Conservation (phyloP, 2,329 filamentous ascomycete species). For the Cercospora sojina region DNA sequence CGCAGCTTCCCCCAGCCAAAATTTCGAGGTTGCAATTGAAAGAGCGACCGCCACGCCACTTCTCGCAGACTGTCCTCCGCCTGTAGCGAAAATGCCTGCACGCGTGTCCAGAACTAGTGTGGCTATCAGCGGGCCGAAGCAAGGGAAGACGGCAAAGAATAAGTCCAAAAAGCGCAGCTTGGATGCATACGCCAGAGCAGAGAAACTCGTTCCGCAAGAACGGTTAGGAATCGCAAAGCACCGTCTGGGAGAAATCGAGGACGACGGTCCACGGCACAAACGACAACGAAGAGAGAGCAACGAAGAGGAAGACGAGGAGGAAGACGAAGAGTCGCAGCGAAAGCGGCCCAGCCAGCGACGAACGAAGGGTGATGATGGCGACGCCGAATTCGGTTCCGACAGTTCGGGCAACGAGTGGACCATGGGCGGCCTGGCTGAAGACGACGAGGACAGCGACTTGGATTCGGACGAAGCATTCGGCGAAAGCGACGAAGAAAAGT, state of each 20-base stretch:
- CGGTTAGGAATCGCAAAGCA: constrained; percentile 56
- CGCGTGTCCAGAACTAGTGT: constrained; percentile 43
- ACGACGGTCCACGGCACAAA: constrained; percentile 45
- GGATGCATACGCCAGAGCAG: constrained; percentile 66
- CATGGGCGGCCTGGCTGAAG: constrained; percentile 64
- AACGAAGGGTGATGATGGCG: constrained; percentile 38
- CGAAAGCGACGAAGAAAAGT: constrained; percentile 81
- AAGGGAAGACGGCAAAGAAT: constrained; percentile 40
- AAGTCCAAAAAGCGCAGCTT: constrained; percentile 55
- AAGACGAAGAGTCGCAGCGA: constrained; percentile 31
- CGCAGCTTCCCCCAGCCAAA: constrained; percentile 16
- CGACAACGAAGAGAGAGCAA: constrained; percentile 51
- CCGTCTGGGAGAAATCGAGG: constrained; percentile 58
- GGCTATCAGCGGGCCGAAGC: constrained; percentile 26
- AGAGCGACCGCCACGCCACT: not conserved
- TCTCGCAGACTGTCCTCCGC: not conserved
- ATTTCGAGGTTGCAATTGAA: constrained; percentile 13
- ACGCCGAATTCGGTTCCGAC: constrained; percentile 74
- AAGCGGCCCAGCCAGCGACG: constrained; percentile 37
- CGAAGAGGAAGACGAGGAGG: constrained; percentile 49
- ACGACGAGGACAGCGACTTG: constrained; percentile 66
- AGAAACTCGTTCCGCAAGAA: constrained; percentile 52
- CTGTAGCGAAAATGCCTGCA: constrained; percentile 43
- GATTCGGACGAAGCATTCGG: constrained; percentile 83
- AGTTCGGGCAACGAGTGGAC: constrained; percentile 84